phyloP scores from a whole-genome alignment of 257 asterid genomes.

The Scutellaria galericulata region DNA sequence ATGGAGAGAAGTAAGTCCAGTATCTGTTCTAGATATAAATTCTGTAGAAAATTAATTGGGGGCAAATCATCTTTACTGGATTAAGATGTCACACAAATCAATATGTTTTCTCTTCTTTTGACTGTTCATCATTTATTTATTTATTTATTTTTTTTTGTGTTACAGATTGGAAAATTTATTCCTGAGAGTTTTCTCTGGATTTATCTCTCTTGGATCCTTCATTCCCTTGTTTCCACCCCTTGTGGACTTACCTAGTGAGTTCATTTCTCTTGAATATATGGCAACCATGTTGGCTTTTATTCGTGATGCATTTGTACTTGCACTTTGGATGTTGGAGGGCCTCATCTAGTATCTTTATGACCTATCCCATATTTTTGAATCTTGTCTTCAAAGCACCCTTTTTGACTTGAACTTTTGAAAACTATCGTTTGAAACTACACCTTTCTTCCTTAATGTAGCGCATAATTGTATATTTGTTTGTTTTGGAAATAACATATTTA shows the following conservation, averaged over 20 bases:
- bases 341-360: conserved; percentile 16
- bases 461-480: neutral
- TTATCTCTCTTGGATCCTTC: conserved; percentile 84
- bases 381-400: neutral
- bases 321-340: conserved; percentile 19
- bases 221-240: conserved; percentile 78
- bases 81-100: neutral
- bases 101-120: conserved; percentile 15
- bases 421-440: neutral
- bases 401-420: conserved; percentile 20
- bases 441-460: neutral
- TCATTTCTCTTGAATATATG: conserved; percentile 29
- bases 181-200: conserved; percentile 56
- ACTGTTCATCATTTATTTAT: conserved; percentile 15
- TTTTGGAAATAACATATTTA: neutral
- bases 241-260: conserved; percentile 88
- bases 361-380: conserved; percentile 23
- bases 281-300: conserved; percentile 14
- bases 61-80: conserved; percentile 4
- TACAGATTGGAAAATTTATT: conserved; percentile 71
- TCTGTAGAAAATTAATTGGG: conserved; percentile 8
- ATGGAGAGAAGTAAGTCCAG: conserved; percentile 82
- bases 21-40: conserved; percentile 23
- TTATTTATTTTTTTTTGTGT: neutral
- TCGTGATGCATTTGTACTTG: conserved; percentile 3